phyloP scores from a whole-genome alignment of 1,139 yeast genomes.

The Taiozyma sp. region DNA sequence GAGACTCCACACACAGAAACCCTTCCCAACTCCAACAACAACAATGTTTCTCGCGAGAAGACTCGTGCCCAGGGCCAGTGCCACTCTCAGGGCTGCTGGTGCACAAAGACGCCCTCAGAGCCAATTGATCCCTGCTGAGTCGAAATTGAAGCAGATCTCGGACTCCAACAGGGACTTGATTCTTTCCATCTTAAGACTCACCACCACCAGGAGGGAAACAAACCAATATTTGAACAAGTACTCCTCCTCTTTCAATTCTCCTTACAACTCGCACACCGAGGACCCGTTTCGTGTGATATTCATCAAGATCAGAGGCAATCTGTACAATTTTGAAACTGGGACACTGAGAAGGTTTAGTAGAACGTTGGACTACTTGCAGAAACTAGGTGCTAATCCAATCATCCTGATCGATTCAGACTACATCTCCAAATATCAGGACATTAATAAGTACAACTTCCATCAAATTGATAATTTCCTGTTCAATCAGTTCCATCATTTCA shows the following conservation, averaged over 20 bases:
- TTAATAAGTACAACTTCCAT: slow-evolving; percentile 8
- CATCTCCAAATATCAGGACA: slow-evolving; percentile 1
- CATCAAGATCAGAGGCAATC: slow-evolving; percentile 39
- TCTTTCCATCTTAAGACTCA: slow-evolving; percentile 64
- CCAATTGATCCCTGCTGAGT: background rate
- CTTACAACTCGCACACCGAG: background rate
- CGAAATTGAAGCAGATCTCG: slow-evolving; percentile 12
- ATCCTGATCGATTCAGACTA: slow-evolving; percentile 29
- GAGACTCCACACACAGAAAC: too few relatives aligned
- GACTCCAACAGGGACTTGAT: slow-evolving; percentile 48
- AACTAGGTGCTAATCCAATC: slow-evolving; percentile 37
- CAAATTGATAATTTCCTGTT: slow-evolving; percentile 15
- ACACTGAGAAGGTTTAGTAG: slow-evolving; percentile 28
- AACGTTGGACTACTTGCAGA: slow-evolving; percentile 33
- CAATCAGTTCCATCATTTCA: slow-evolving; percentile 18
- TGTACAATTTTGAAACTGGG: slow-evolving; percentile 25
- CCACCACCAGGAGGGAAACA: slow-evolving; percentile 77
- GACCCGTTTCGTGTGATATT: slow-evolving; percentile 47
- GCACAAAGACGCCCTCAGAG: background rate
- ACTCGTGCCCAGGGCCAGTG: background rate
- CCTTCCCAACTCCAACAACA: background rate
- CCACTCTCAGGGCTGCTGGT: too few relatives aligned
- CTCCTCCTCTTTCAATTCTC: slow-evolving; percentile 27
- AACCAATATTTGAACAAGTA: slow-evolving; percentile 61
- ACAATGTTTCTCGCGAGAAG: background rate